phyloP scores from a whole-genome alignment of 202 grass and related monocot genomes.

The Panicum hallii region DNA sequence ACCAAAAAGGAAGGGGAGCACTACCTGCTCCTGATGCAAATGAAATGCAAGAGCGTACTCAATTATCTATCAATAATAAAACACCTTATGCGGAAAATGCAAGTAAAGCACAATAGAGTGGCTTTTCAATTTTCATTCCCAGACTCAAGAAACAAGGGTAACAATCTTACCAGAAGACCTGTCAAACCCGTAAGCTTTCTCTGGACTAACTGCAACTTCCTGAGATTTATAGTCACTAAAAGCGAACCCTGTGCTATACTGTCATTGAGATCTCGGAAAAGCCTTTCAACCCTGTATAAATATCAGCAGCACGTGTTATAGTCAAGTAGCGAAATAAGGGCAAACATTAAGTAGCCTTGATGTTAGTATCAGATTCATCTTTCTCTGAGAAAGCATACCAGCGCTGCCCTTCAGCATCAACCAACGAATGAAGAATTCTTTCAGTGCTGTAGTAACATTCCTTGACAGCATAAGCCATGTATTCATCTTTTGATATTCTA shows the following conservation, averaged over 20 bases:
- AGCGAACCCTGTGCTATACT: slow-evolving; percentile 74
- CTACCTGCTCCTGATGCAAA: too few species aligned
- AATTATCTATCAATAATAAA: background rate
- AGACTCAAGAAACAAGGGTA: slow-evolving; percentile 8
- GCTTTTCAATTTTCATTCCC: background rate
- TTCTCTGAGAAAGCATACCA: slow-evolving; percentile 64
- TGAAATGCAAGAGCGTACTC: too few species aligned
- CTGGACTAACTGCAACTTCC: slow-evolving; percentile 80
- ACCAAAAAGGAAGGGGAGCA: too few species aligned
- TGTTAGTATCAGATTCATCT: slow-evolving; percentile 29
- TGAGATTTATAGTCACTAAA: slow-evolving; percentile 81
- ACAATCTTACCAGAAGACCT: slow-evolving; percentile 82
- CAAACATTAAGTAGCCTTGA: slow-evolving; percentile 28
- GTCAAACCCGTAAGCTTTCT: slow-evolving; percentile 82
- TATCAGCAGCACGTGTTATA: slow-evolving; percentile 22
- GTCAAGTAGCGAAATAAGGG: slow-evolving; percentile 25
- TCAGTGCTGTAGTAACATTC: slow-evolving; percentile 88
- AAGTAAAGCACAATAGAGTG: background rate
- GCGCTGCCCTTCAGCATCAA: slow-evolving; percentile 88
- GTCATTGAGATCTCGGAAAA: slow-evolving; percentile 72
- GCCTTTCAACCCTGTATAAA: slow-evolving; percentile 80
- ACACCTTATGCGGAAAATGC: slow-evolving; percentile 3
- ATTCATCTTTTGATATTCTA: slow-evolving; percentile 89
- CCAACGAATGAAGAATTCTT: slow-evolving; percentile 79
- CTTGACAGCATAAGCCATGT: slow-evolving; percentile 98